Percentiles rank a stretch among this genome's conserved stretches.
phyloP scores from a whole-genome alignment of 257 asterid genomes.

The Salvia splendens region DNA sequence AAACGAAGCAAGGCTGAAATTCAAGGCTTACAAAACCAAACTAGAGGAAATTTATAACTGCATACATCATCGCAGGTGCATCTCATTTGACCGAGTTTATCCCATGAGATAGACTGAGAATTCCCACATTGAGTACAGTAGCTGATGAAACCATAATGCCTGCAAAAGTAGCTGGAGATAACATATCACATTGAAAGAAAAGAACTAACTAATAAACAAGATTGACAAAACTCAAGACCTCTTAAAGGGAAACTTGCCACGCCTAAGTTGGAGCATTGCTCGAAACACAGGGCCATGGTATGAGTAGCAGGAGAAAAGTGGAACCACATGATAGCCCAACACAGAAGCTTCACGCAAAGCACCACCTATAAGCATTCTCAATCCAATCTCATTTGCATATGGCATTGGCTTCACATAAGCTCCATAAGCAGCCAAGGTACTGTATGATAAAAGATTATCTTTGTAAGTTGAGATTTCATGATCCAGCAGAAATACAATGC shows the following conservation, averaged over 20 bases:
- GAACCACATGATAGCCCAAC: constrained; percentile 76
- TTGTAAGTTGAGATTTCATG: constrained; percentile 6
- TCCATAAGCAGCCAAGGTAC: constrained; percentile 93
- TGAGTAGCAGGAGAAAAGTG: constrained; percentile 92
- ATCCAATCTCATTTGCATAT: constrained; percentile 81
- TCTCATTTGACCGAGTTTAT: constrained; percentile 59
- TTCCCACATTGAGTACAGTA: constrained; percentile 79
- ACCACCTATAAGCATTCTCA: constrained; percentile 93
- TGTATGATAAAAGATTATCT: constrained; percentile 25
- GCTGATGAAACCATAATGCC: constrained; percentile 75
- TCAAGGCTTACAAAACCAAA: neutral
- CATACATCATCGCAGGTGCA: constrained; percentile 74
- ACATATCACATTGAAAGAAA: constrained; percentile 23
- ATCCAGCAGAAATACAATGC: constrained; percentile 6
- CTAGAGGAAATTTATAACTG: constrained; percentile 1
- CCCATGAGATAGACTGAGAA: constrained; percentile 65
- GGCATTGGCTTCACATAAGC: constrained; percentile 85
- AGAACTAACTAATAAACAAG: neutral
- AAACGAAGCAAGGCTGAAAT: neutral
- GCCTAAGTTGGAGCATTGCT: constrained; percentile 76
- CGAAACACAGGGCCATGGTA: constrained; percentile 94
- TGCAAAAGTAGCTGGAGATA: constrained; percentile 35
- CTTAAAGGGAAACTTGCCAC: constrained; percentile 64
- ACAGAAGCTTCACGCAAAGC: constrained; percentile 88
- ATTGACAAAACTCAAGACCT: constrained; percentile 44